Base-by-base conservation (phyloP, 208 protist species). In the Trypanosomatidae sp. region DNA sequence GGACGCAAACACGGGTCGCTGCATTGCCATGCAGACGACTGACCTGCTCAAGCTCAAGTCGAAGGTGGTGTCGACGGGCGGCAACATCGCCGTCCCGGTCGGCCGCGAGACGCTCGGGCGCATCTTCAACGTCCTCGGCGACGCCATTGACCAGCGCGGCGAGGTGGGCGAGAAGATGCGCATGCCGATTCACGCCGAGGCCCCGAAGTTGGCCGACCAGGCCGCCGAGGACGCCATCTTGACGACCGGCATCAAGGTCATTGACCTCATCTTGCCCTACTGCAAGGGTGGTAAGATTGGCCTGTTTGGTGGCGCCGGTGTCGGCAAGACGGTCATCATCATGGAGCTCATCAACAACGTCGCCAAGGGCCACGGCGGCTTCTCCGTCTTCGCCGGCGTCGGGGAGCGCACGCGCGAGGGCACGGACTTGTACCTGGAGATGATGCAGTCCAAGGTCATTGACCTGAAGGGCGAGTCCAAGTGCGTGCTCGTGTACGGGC, bases 321-420 rank as follows among this genome's bases (percentile, higher is more conserved):
- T 99, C 58, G 97, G 96, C 63, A 98, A 98, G 80, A 98, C 95
- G 48, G 96, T 98, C 21, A 90, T 99, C 43, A 99, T 98, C 73
- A 98, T 98, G 96, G 96, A 99, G 75, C 77, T 99, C 25, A 99
- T 99, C 71, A 98, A 98, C 92, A 98, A 98, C 78, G 89, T 99
- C 48, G 97, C 97, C 59, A 98, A 97, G 71, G 87, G 79, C 11
- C 96, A 98, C 76, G 94, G 96, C 88, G 97, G 96, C 71, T 99
- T 95, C 89, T 98, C 96, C 22, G 97, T 99, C 39, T 99, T 99
- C 66, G 94, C 86, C 42, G 97, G 97, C 76, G 97, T 99, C 33
- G 96, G 97, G 54, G 97, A 99, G 80, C 92, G 97, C 53, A 98
- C 97, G 26, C 89, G 97, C 61, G 97, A 99, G 71, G 96, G 96